Evolutionary conservation across 768 basidiomycete genomes (phyloP), one percentile per base, ranked within the genome.

Genomic region (Lactifluus hygrophoroides): DNA sequence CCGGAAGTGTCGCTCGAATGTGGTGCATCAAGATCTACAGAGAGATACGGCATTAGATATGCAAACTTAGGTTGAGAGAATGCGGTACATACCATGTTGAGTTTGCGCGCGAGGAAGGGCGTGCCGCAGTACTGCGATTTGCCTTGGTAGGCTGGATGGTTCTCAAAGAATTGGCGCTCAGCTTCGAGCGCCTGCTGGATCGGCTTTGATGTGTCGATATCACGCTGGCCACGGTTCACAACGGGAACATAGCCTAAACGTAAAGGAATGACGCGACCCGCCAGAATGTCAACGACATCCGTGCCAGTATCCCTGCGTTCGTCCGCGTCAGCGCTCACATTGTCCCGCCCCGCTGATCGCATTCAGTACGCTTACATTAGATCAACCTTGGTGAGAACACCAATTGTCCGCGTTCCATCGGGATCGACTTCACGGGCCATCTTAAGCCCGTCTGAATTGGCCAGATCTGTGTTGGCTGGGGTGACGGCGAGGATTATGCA

Each of bases 81-180:
- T 5, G 54, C 25, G 28, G 9, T 28, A 74, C 82, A 47, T 60
- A 92, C 93, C 80, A 91, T 87, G 71, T 97, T 97, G 53, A 96
- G 83, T 74, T 94, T 95, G 64, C 91, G 81, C 1, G 95, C 92
- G 45, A 97, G 82, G 80, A 90, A 95, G 67, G 96, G 94, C 0
- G 96, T 99, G 46, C 96, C 96, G 65, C 96, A 99, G 73, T 92
- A 99, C 66, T 91, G 87, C 2, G 93, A 82, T 73, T 98, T 98
- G 70, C 85, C 82, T 69, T 91, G 88, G 74, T 99, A 99, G 32
- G 91, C 90, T 17, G 84, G 73, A 69, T 99, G 96, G 67, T 81
- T 90, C 72, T 98, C 95, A 69, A 99, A 99, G 81, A 88, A 99
- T 54, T 86, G 80, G 57, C 87, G 83, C 71, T 99, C 96, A 65